A percentile compares a stretch with the other conserved stretches of the same genome.
These are phyloP conservation scores for Myriangium duriaei DNA, from an alignment of 2,329 filamentous ascomycete genomes.

Conservation along the genomic window DNA sequence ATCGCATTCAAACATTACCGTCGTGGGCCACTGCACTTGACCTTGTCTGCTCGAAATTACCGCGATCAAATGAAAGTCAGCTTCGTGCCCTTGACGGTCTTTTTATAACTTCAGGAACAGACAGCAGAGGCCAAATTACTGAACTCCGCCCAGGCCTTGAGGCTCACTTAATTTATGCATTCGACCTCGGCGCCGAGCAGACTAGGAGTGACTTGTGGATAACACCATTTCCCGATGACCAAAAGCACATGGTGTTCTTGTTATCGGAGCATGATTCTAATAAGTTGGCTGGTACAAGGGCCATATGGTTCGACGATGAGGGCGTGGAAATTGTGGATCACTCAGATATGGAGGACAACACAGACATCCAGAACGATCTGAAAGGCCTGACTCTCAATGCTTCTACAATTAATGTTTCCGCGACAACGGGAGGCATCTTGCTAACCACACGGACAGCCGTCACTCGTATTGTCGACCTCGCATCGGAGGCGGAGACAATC, in stretches of 20 bases:
- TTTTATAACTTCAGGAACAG: constrained; percentile 30
- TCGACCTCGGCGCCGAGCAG: constrained; percentile 18
- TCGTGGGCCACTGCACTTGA: constrained; percentile 47
- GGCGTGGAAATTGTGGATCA: background rate
- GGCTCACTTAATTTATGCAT: constrained; percentile 17
- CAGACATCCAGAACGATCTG: background rate
- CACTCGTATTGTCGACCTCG: background rate
- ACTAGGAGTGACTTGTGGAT: constrained; percentile 26
- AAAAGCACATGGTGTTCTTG: background rate
- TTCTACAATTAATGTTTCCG: background rate
- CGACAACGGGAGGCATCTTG: background rate
- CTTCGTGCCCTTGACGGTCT: constrained; percentile 35
- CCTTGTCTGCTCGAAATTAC: constrained; percentile 23
- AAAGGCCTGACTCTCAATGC: background rate
- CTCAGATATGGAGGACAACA: background rate
- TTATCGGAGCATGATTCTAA: constrained; percentile 1
- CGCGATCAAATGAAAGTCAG: constrained; percentile 12
- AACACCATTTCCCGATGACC: background rate
- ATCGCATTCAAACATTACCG: constrained; percentile 34
- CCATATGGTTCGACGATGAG: background rate
- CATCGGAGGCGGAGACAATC: background rate
- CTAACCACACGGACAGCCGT: background rate
- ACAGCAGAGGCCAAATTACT: constrained; percentile 31
- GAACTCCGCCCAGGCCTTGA: constrained; percentile 32
- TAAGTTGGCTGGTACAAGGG: background rate